Evolutionary conservation across 371 early-diverging fungal genomes (phyloP).

Genomic region (Syncephalastrum sp.): DNA sequence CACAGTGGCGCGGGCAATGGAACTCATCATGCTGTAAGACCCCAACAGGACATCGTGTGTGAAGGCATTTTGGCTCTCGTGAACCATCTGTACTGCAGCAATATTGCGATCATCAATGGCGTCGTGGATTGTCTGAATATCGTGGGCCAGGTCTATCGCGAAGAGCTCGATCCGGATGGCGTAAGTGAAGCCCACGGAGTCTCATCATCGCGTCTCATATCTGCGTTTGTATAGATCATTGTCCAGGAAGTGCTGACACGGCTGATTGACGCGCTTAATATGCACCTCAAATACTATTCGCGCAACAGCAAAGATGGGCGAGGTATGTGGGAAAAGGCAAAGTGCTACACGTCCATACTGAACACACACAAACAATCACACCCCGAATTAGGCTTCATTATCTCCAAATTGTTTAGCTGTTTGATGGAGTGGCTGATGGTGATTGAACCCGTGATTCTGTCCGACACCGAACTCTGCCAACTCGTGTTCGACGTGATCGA

Average conservation of each 20-base stretch:
- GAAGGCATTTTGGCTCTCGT: slow-evolving; percentile 64
- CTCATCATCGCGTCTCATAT: neutral
- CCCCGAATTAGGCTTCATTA: slow-evolving; percentile 38
- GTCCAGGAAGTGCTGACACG: slow-evolving; percentile 66
- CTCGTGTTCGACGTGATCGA: slow-evolving; percentile 77
- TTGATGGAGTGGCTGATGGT: slow-evolving; percentile 80
- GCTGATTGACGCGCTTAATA: slow-evolving; percentile 66
- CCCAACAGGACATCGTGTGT: slow-evolving; percentile 44
- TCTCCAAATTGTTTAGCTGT: slow-evolving; percentile 70
- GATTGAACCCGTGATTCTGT: slow-evolving; percentile 56
- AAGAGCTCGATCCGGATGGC: slow-evolving; percentile 55
- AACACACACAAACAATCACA: neutral
- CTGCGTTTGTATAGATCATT: slow-evolving; percentile 35
- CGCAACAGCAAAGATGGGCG: slow-evolving; percentile 38
- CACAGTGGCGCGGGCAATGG: too few relatives aligned
- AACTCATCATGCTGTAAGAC: slow-evolving; percentile 22
- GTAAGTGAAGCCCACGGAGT: slow-evolving; percentile 31
- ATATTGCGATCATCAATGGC: slow-evolving; percentile 59
- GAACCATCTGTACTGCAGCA: slow-evolving; percentile 68
- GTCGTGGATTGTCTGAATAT: slow-evolving; percentile 69
- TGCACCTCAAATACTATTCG: slow-evolving; percentile 64
- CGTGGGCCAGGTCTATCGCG: slow-evolving; percentile 60
- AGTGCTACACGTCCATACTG: too few relatives aligned
- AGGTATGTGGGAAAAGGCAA: slow-evolving; percentile 15
- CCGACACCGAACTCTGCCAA: slow-evolving; percentile 62